Evolutionary conservation across 306 rosid species (phyloP).

Genomic region (Acacia confusa): DNA sequence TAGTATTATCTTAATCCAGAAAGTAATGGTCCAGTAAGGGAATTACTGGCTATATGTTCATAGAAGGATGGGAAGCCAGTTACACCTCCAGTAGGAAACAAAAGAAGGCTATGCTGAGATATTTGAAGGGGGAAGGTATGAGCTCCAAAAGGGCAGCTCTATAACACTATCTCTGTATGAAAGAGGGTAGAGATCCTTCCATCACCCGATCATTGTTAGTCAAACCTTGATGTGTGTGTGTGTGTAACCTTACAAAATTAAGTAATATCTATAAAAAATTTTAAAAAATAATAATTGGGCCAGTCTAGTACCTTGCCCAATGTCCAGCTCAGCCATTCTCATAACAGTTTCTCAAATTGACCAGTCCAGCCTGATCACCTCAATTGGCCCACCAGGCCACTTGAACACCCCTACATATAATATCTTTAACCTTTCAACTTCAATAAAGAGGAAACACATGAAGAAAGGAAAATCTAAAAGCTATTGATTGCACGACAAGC

Average conservation of each 20-base stretch:
- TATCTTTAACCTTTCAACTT: background rate
- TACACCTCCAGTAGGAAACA: too few species aligned
- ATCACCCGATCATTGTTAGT: too few species aligned
- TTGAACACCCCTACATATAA: background rate
- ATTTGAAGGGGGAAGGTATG: too few species aligned
- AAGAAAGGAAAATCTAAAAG: background rate
- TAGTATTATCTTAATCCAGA: too few species aligned
- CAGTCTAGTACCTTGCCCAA: background rate
- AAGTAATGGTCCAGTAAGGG: too few species aligned
- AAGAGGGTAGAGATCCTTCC: too few species aligned
- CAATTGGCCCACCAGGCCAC: slow-evolving; percentile 2
- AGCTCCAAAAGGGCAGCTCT: too few species aligned
- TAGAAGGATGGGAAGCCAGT: too few species aligned
- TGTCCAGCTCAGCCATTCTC: background rate
- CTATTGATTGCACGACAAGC: background rate
- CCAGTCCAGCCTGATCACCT: background rate
- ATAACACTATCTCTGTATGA: too few species aligned
- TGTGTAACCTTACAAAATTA: background rate
- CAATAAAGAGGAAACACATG: slow-evolving; percentile 11
- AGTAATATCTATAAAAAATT: background rate
- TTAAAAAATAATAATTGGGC: background rate
- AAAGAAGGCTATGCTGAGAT: too few species aligned
- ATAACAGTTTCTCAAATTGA: background rate
- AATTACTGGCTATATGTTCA: too few species aligned
- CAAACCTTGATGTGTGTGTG: too few species aligned